These are phyloP conservation scores for Pleurozium schreberi DNA, from an alignment of 225 moss, liverwort and hornwort genomes.

Conservation along the genomic window DNA sequence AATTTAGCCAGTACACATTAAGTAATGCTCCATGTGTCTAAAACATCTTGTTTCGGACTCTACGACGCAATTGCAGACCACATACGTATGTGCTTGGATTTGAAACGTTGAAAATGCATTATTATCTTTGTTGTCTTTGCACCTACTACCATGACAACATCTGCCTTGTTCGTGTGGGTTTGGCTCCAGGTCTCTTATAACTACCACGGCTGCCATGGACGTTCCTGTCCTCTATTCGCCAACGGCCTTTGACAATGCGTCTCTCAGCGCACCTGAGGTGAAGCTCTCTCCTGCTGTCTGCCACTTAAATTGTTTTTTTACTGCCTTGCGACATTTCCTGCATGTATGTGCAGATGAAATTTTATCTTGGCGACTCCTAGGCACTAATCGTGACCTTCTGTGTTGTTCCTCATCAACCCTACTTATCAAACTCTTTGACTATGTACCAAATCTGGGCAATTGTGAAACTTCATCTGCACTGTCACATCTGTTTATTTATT, in stretches of 20 bases:
- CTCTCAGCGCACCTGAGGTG: constrained; percentile 77
- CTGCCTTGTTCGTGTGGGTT: background rate
- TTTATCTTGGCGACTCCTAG: background rate
- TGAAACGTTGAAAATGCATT: background rate
- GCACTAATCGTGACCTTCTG: background rate
- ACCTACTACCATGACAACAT: background rate
- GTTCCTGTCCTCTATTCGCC: constrained; percentile 85
- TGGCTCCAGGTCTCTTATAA: constrained; percentile 53
- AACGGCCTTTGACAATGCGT: constrained; percentile 67
- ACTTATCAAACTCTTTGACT: background rate
- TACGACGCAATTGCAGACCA: background rate
- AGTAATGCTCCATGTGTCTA: background rate
- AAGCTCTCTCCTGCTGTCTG: background rate
- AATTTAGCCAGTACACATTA: background rate
- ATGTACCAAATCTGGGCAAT: background rate
- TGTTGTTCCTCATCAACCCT: background rate
- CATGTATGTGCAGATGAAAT: background rate
- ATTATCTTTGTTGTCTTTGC: background rate
- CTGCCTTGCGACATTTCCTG: background rate
- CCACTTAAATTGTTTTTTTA: background rate
- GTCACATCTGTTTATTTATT: background rate
- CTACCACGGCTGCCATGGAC: constrained; percentile 50
- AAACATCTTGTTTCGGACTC: background rate
- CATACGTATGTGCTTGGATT: background rate
- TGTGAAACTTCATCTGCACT: background rate